phyloP scores from a whole-genome alignment of 2,329 filamentous ascomycete genomes.

The Aspergillus phoenicis region DNA sequence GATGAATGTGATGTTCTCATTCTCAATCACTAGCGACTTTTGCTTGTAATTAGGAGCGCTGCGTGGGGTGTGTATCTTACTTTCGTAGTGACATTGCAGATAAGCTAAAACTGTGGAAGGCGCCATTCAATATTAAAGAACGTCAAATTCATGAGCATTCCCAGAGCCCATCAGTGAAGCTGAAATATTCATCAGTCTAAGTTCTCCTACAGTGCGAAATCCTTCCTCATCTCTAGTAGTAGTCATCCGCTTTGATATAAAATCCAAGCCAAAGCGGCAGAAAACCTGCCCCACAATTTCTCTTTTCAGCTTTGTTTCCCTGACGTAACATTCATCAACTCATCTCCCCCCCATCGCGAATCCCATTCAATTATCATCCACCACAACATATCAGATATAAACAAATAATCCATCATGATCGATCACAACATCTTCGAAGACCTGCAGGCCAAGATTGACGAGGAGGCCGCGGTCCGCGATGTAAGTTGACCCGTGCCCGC shows the following conservation, averaged over 20 bases:
- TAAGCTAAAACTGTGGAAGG: too few relatives aligned
- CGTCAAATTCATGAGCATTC: too few relatives aligned
- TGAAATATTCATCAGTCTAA: too few relatives aligned
- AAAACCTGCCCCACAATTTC: constrained; percentile 21
- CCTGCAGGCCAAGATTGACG: constrained; percentile 86
- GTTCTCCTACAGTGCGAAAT: neutral
- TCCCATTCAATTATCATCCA: constrained; percentile 6
- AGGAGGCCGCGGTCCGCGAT: constrained; percentile 80
- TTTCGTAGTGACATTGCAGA: too few relatives aligned
- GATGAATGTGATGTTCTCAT: neutral
- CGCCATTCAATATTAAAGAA: too few relatives aligned
- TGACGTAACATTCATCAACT: constrained; percentile 23
- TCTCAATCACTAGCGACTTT: neutral
- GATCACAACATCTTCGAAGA: constrained; percentile 83
- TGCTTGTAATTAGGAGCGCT: too few relatives aligned
- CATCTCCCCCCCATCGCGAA: constrained; percentile 6
- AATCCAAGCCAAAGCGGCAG: neutral
- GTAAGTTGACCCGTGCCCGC: constrained; percentile 43
- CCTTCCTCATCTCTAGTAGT: too few relatives aligned
- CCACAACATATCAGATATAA: constrained; percentile 20
- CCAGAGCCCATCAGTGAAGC: too few relatives aligned
- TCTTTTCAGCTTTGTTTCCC: constrained; percentile 17
- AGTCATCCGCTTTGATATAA: neutral
- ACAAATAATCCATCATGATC: constrained; percentile 57
- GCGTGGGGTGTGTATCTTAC: too few relatives aligned